Evolutionary conservation across 768 basidiomycete genomes (phyloP).

Genomic region (Mycena sanguinolenta): DNA sequence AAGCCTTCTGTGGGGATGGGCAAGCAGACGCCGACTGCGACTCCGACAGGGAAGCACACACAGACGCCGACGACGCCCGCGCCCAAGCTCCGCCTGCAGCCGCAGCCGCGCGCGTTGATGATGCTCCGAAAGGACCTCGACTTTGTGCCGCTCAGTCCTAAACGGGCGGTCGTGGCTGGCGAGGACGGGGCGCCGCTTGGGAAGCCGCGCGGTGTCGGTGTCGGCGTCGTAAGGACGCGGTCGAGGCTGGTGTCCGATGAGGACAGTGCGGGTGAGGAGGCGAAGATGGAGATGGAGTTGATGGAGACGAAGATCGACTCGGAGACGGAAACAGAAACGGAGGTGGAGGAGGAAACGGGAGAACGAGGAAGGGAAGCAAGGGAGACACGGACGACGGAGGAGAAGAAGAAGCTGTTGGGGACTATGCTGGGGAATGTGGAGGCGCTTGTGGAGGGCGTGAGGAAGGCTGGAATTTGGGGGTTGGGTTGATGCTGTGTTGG

Average conservation of each 20-base stretch:
- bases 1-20: constrained; percentile 40
- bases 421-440: constrained; percentile 93
- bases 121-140: constrained; percentile 82
- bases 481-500: constrained; percentile 53
- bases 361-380: too few species aligned
- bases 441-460: constrained; percentile 88
- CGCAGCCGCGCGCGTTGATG: constrained; percentile 66
- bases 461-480: constrained; percentile 91
- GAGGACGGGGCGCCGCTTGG: constrained; percentile 22
- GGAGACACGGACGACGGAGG: constrained; percentile 72
- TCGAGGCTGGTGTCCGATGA: constrained; percentile 27
- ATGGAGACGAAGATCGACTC: too few species aligned
- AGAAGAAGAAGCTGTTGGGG: constrained; percentile 86
- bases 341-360: constrained; percentile 23
- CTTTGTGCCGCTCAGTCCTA: constrained; percentile 79
- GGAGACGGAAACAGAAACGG: not conserved
- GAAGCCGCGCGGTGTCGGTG: constrained; percentile 15
- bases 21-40: too few species aligned
- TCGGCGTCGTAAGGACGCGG: constrained; percentile 18
- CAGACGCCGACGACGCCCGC: constrained; percentile 10
- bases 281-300: too few species aligned
- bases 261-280: constrained; percentile 3
- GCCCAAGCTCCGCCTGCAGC: constrained; percentile 48
- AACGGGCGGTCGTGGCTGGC: constrained; percentile 53
- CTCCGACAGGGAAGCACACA: too few species aligned